Base-by-base conservation (phyloP, 352 stramenopile genomes). In the Phytophthora multivora region DNA sequence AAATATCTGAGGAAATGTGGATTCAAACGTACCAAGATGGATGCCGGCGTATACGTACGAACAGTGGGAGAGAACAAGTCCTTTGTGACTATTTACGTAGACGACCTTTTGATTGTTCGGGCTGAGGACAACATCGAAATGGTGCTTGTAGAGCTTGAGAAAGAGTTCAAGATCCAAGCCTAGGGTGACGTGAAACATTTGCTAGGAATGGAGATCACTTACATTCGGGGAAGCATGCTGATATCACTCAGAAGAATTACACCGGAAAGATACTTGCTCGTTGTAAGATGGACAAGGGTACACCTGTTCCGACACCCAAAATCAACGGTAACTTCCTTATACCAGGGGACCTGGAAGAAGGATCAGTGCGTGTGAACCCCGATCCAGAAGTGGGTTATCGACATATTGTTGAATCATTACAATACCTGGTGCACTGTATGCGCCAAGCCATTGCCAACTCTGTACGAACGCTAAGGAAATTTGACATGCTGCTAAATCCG, bases 281-380 rank as follows among this genome's bases (percentile, higher is more conserved):
- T 9, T 56, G 35, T 11, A 55, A 49, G 16, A 62, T 59, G 38
- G 16, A 42, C 0, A 50, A 63, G 11, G 54, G 42, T 11, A 63
- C 54, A 19, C 33, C 54, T 33, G 33, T 50, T 8, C 16, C 54
- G 25, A 50, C 35, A 5, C 43, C 35, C 4, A 31, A 63, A 36
- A 36, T 55, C 11, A 48, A 63, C 25, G 54, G 33, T 10, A 63
- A 63, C 12, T 63, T 54, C 31, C 54, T 35, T 5, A 48, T 54
- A 25, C 54, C 54, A 2, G 54, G 54, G 3, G 28, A 55, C 6
- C 33, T 43, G 3, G 53, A 53, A 12, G 53, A 54, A n/a, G 53
- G 54, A 31, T 33, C n/a, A 9, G 42, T 47, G 41, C 53, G 18
- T 31, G 42, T 61, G n/a, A 52, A 48, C 4, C 1, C 15, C n/a